Evolutionary conservation across 2,329 filamentous ascomycete species (phyloP), one percentile per base, ranked within the genome.

Genomic region (Hypoxylon sp.): DNA sequence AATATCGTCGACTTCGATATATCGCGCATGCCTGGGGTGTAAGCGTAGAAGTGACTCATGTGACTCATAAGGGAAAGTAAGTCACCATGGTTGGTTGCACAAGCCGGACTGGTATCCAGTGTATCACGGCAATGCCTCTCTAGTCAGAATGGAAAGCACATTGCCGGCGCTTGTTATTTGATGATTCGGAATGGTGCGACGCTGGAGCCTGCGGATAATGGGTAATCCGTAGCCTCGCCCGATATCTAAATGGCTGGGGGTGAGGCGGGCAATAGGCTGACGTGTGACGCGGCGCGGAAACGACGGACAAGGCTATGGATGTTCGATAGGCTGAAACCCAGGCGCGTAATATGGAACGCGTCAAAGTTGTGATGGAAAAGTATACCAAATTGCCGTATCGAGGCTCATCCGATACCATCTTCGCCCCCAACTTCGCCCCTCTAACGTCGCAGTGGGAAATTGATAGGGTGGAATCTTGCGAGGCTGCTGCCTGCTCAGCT

Each of bases 401-500:
- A 63, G 59, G 29, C 63, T 68, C 51, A 19, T 48, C 56, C 24
- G 52, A 29, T 35, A 42, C 37, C 35, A 31, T 29, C 37, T 31
- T 46, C 53, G 53, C 47, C 26, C 17, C 52, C 55, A 44, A 44
- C 63, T 39, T 26, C 62, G 62, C 65, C 68, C 52, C 67, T 33
- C 31, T 19, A 48, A 44, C 50, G 69, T 69, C 46, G 63, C n/a
- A 69, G 46, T 19, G 53, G 33, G 4, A 14, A 50, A 39, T 17
- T 10, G 48, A 37, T 14, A 19, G 19, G 29, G 63, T 57, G 31
- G 26, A 24, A 59, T 54, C 33, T 52, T 67, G 63, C 63, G 66
- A 69, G 56, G 69, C 69, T 71, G 66, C 60, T 69, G 69, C 66
- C 69, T 71, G 29, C 37, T 61, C 37, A 53, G 44, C 59, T 61